These are phyloP conservation scores for Hygrocybe punicea DNA, from an alignment of 768 basidiomycete genomes.

Conservation along the genomic window DNA sequence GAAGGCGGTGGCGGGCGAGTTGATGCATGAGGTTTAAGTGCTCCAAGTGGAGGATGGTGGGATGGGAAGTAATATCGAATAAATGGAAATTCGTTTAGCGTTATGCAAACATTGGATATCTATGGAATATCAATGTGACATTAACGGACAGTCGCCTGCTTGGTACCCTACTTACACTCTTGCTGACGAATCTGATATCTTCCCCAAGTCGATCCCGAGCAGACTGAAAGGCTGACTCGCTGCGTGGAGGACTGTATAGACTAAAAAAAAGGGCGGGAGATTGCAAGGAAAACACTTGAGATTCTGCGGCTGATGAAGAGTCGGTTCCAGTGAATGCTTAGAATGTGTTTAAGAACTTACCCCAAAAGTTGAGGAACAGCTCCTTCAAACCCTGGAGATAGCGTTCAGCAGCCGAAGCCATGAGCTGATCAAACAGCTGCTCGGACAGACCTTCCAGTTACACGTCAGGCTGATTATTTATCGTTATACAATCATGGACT, in stretches of 20 bases:
- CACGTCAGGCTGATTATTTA: background rate
- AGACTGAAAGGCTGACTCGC: slow-evolving; percentile 59
- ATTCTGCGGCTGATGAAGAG: slow-evolving; percentile 64
- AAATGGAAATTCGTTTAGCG: slow-evolving; percentile 87
- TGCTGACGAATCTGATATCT: slow-evolving; percentile 74
- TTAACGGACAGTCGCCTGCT: background rate
- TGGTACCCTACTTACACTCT: slow-evolving; percentile 47
- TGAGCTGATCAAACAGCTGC: slow-evolving; percentile 68
- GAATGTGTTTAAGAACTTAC: slow-evolving; percentile 45
- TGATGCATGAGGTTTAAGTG: slow-evolving; percentile 65
- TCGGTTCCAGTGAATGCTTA: background rate
- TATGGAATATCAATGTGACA: slow-evolving; percentile 23
- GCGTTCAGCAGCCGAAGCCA: slow-evolving; percentile 71
- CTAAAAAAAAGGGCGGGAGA: slow-evolving; percentile 82
- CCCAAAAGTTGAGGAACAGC: slow-evolving; percentile 89
- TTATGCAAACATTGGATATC: slow-evolving; percentile 88
- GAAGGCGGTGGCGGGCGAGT: slow-evolving; percentile 65
- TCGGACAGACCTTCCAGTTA: slow-evolving; percentile 67
- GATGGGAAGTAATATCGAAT: slow-evolving; percentile 90
- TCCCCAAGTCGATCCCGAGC: slow-evolving; percentile 80
- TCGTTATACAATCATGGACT: slow-evolving; percentile 10
- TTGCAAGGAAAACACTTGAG: slow-evolving; percentile 78
- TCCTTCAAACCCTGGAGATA: slow-evolving; percentile 77
- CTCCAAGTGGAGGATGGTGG: slow-evolving; percentile 78
- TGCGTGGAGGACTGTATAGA: slow-evolving; percentile 80